Percentiles rank a stretch among this genome's conserved stretches.
These are phyloP conservation scores for Spirogloea muscicola DNA, from an alignment of 139 green algal genomes.

Conservation along the genomic window DNA sequence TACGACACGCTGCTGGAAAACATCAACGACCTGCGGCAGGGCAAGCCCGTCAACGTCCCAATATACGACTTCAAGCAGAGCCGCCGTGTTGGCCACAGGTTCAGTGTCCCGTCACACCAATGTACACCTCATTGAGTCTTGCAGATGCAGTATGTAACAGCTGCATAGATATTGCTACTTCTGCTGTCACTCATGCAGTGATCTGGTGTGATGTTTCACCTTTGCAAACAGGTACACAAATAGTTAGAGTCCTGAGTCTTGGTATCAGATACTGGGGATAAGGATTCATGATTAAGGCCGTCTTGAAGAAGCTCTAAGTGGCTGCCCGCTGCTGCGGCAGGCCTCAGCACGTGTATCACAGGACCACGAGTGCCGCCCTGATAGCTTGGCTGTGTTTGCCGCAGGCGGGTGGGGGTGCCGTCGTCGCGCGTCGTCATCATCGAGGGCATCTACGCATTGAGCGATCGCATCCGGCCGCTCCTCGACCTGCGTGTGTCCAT, in stretches of 20 bases:
- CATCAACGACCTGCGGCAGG: constrained; percentile 70
- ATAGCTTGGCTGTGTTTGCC: not conserved
- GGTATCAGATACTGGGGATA: not conserved
- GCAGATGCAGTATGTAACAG: not conserved
- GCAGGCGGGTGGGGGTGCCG: constrained; percentile 54
- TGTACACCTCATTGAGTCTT: not conserved
- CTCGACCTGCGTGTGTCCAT: constrained; percentile 87
- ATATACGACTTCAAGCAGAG: constrained; percentile 95
- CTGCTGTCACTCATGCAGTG: not conserved
- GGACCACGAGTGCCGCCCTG: no score
- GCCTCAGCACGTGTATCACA: no score
- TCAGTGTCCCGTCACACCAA: not conserved
- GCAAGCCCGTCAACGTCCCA: constrained; percentile 68
- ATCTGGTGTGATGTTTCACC: not conserved
- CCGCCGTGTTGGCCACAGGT: constrained; percentile 71
- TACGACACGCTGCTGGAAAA: constrained; percentile 90
- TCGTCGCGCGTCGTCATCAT: constrained; percentile 79
- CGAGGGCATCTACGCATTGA: constrained; percentile 95
- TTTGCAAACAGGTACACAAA: not conserved
- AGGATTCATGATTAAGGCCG: not conserved
- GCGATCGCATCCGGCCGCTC: constrained; percentile 61
- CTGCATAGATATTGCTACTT: not conserved
- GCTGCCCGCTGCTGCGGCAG: not conserved
- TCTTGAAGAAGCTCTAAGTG: not conserved
- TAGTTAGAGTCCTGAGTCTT: not conserved